Percentiles rank a stretch among this genome's conserved stretches.
Evolutionary conservation across 148 eudicot species (phyloP).

Genomic region (Suaeda aralocaspica): DNA sequence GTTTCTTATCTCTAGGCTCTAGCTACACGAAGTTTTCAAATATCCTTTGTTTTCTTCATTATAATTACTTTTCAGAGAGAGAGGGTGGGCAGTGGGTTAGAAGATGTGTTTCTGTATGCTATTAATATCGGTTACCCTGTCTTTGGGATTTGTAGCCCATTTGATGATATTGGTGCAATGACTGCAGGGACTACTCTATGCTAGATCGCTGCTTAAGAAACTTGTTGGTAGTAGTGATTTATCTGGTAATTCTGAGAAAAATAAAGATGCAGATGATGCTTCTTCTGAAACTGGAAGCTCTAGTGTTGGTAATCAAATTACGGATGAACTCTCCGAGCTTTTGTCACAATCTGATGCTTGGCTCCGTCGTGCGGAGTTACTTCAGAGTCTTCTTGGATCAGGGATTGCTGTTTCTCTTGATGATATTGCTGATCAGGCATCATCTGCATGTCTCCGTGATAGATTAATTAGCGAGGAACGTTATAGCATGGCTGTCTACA

Average conservation of each 20-base stretch:
- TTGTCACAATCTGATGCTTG: slow-evolving; percentile 73
- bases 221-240: slow-evolving; percentile 61
- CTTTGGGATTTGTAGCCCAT: background rate
- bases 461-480: slow-evolving; percentile 77
- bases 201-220: slow-evolving; percentile 77
- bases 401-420: slow-evolving; percentile 95
- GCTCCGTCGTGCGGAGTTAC: slow-evolving; percentile 87
- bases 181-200: slow-evolving; percentile 69
- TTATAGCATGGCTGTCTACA: slow-evolving; percentile 98
- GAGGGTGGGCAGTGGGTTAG: background rate
- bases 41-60: background rate
- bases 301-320: slow-evolving; percentile 59
- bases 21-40: background rate
- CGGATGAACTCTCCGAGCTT: slow-evolving; percentile 75
- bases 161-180: slow-evolving; percentile 11
- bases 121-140: background rate
- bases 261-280: slow-evolving; percentile 72
- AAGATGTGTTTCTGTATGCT: background rate
- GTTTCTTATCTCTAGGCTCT: slow-evolving; percentile 10
- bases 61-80: background rate
- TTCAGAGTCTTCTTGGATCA: slow-evolving; percentile 94
- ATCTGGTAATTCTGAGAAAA: slow-evolving; percentile 56
- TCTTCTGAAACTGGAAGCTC: slow-evolving; percentile 96
- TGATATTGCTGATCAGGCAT: slow-evolving; percentile 92
- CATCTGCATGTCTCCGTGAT: slow-evolving; percentile 86